Base-by-base conservation (phyloP, 2,329 filamentous ascomycete genomes). In the Stachybotrys elegans region DNA sequence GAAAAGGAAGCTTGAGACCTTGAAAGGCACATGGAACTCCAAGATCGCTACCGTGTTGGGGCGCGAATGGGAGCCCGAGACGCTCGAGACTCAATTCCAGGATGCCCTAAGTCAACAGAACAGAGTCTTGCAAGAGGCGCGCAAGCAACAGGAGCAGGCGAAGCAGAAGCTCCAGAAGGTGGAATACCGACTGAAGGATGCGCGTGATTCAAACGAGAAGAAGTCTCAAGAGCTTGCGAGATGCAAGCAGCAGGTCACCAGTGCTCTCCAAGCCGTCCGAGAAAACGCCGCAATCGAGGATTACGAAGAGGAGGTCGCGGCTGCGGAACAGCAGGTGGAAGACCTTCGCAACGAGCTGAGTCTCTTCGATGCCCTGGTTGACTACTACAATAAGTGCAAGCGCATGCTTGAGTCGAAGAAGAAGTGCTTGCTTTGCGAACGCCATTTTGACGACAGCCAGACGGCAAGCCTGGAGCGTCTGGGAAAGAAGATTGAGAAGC, bases 111-210 rank as follows among this genome's bases (percentile, higher is more conserved):
- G 79, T 38, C 66, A 74, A 29, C 84, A 83, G 54, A 72, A 65
- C 20, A 70, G 72, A 27, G 63, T 73, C 20, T 72, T 89, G 22
- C 71, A 75, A 12, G 81, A 86, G 29, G 81, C 82, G 5, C 82
- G 87, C 58, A 79, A 78, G 39, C 75, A 81, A 46, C 82, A 88
- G 40, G 89, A 95, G 47, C 75, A 78, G 31, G 73, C 80, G 3
- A 79, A 77, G 51, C 79, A 86, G 51, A 86, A 91, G 55, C 73
- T 92, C 22, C 84, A 88, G 56, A 84, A 91, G 51, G 68, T 89
- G 11, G 85, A 90, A 48, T 89, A 81, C 62, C 83, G 81, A 55
- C 69, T 94, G 25, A 83, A 81, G 37, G 83, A 73, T 38, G 68
- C 76, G 20, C 81, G 79, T 36, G 79, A 81, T n/a, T 79, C 78